phyloP scores from a whole-genome alignment of 208 protist genomes.

The Vickermania ingenoplastis region DNA sequence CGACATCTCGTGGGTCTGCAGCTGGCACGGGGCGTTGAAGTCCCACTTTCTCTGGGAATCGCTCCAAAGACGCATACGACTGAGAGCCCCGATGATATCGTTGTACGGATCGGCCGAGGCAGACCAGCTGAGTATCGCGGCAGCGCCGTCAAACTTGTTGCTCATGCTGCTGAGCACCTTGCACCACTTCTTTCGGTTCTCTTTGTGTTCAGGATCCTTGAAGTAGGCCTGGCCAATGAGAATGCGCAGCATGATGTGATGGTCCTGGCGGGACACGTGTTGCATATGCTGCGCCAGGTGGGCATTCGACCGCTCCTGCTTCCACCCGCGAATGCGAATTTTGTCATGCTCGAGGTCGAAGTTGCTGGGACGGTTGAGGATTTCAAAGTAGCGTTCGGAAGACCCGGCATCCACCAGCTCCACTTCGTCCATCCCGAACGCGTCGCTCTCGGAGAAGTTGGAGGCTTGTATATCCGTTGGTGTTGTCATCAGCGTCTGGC shows the following conservation, averaged over 20 bases:
- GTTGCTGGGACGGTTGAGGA: neutral
- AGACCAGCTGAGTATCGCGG: slow-evolving; percentile 59
- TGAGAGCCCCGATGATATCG: slow-evolving; percentile 64
- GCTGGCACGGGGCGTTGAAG: slow-evolving; percentile 63
- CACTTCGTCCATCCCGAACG: neutral
- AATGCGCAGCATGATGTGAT: slow-evolving; percentile 80
- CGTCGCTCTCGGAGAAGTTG: neutral
- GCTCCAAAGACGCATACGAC: slow-evolving; percentile 85
- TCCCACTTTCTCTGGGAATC: slow-evolving; percentile 39
- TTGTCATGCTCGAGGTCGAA: neutral
- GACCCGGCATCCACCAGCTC: neutral
- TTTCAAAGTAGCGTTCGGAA: neutral
- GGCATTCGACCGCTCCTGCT: neutral
- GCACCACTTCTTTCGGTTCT: slow-evolving; percentile 58
- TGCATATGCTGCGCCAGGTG: neutral
- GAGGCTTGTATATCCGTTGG: neutral
- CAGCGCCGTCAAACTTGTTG: slow-evolving; percentile 74
- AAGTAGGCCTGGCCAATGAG: slow-evolving; percentile 64
- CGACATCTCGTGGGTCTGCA: slow-evolving; percentile 32
- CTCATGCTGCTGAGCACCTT: slow-evolving; percentile 48
- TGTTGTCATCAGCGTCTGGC: neutral
- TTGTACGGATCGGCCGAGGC: slow-evolving; percentile 84
- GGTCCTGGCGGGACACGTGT: slow-evolving; percentile 52
- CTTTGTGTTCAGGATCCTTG: slow-evolving; percentile 36
- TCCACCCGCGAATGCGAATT: neutral